Evolutionary conservation across 2,329 filamentous ascomycete species (phyloP).

Genomic region (Microcyclospora pomicola): DNA sequence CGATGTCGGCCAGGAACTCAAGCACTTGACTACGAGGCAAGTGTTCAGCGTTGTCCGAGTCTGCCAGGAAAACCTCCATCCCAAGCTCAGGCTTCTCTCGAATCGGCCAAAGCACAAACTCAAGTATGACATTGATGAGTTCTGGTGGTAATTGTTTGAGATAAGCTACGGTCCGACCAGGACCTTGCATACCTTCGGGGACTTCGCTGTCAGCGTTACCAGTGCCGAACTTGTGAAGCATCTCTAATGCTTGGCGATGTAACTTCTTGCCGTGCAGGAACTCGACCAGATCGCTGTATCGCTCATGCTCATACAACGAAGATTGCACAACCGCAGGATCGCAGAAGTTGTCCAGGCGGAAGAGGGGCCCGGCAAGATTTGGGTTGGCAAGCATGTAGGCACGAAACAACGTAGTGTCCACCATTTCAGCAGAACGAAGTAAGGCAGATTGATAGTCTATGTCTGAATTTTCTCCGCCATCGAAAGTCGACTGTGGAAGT

Average conservation of each 20-base stretch:
- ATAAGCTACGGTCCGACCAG: conserved; percentile 72
- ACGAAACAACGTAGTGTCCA: conserved; percentile 89
- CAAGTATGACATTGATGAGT: conserved; percentile 77
- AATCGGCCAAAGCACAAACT: conserved; percentile 83
- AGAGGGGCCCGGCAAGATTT: conserved; percentile 71
- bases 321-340: conserved; percentile 92
- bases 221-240: conserved; percentile 68
- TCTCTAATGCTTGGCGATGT: conserved; percentile 70
- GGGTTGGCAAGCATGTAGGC: conserved; percentile 90
- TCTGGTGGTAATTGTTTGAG: conserved; percentile 79
- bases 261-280: conserved; percentile 93
- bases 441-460: conserved; percentile 57
- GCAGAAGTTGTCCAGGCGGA: conserved; percentile 93
- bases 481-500: conserved; percentile 14
- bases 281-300: conserved; percentile 91
- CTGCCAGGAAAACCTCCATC: conserved; percentile 86
- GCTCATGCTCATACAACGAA: conserved; percentile 71
- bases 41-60: conserved; percentile 88
- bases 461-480: conserved; percentile 15
- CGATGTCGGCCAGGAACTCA: conserved; percentile 56
- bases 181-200: conserved; percentile 54
- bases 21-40: conserved; percentile 66
- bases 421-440: conserved; percentile 61
- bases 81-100: conserved; percentile 56
- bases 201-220: conserved; percentile 33